Evolutionary conservation across 352 stramenopile genomes (phyloP).

Genomic region (Nothophytophthora sp.): DNA sequence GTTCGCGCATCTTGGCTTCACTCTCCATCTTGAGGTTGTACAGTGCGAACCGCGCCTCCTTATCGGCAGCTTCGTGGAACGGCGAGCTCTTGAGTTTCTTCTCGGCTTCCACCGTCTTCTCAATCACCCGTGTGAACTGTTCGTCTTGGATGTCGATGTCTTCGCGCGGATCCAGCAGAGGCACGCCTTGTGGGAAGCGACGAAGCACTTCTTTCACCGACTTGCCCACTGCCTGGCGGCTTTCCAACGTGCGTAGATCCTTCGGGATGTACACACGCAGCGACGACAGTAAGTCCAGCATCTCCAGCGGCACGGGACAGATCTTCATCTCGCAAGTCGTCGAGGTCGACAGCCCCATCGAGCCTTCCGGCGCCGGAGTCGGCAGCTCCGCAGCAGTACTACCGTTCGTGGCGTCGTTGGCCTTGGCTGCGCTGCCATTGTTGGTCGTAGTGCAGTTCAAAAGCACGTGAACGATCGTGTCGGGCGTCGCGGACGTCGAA

Average conservation of each 20-base stretch:
- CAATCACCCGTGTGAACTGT: constrained; percentile 90
- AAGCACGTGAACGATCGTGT: constrained; percentile 81
- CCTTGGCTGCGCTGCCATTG: constrained; percentile 20
- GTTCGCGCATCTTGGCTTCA: constrained; percentile 90
- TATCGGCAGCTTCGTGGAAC: constrained; percentile 79
- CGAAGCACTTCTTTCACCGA: constrained; percentile 78
- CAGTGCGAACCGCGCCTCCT: constrained; percentile 76
- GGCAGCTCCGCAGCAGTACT: constrained; percentile 42
- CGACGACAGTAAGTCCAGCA: constrained; percentile 78
- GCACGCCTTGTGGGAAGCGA: constrained; percentile 82
- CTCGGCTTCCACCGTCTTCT: constrained; percentile 76
- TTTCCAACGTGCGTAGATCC: constrained; percentile 74
- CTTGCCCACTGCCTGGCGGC: constrained; percentile 74
- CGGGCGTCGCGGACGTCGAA: constrained; percentile 56
- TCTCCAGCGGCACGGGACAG: constrained; percentile 75
- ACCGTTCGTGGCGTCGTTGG: constrained; percentile 25
- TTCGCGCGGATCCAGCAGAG: constrained; percentile 92
- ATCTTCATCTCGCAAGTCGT: constrained; percentile 83
- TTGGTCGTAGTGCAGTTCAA: constrained; percentile 55
- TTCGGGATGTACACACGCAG: constrained; percentile 87
- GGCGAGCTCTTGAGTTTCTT: constrained; percentile 61
- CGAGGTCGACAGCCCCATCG: constrained; percentile 53
- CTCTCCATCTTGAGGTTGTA: constrained; percentile 94
- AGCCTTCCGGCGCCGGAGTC: constrained; percentile 52
- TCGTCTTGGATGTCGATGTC: constrained; percentile 95